Base-by-base conservation (phyloP, 768 basidiomycete genomes). In the Lepiota brunneoincarnata region DNA sequence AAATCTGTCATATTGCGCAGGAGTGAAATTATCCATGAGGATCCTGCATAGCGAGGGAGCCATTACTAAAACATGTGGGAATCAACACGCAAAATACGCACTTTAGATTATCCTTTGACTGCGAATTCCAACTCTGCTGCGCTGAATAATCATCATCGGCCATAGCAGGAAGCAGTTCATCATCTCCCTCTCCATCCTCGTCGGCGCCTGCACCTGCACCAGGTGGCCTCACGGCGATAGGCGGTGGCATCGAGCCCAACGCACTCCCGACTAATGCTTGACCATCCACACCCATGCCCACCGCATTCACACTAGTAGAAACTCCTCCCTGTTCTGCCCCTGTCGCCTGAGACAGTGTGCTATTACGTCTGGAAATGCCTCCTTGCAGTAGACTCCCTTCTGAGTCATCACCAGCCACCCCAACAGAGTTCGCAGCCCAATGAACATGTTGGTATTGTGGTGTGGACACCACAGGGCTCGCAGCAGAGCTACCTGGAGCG, bases 141-240 rank as follows among this genome's bases (percentile, higher is more conserved):
- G 89, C 87, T 10, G 89, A 90, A 67, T 91, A 92, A 58, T 92
- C 91, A n/a, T n/a, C n/a, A n/a, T n/a, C n/a, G n/a, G n/a, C n/a
- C n/a, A 92, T 91, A 6, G 87, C 88, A 40, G 89, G 88, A 31
- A 91, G 65, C 39, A 89, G 65, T 59, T 92, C 89, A 54, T 92
- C 90, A 46, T 91, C 89, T 9, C 79, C 88, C 53, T 86, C 90
- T 0, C 70, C 88, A n/a, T n/a, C n/a, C n/a, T n/a, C n/a, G n/a
- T n/a, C n/a, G n/a, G n/a, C n/a, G n/a, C n/a, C n/a, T n/a, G n/a
- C n/a, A n/a, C n/a, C n/a, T n/a, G n/a, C n/a, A n/a, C n/a, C n/a
- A n/a, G n/a, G n/a, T n/a, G n/a, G 60, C 31, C 61, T 56, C 2
- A 51, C 48, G 14, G 55, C 60, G 10, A 56, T 46, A 1, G 59